These are phyloP conservation scores for Coriolopsis trogii DNA, from an alignment of 1,284 basidiomycete genomes.

Conservation along the genomic window DNA sequence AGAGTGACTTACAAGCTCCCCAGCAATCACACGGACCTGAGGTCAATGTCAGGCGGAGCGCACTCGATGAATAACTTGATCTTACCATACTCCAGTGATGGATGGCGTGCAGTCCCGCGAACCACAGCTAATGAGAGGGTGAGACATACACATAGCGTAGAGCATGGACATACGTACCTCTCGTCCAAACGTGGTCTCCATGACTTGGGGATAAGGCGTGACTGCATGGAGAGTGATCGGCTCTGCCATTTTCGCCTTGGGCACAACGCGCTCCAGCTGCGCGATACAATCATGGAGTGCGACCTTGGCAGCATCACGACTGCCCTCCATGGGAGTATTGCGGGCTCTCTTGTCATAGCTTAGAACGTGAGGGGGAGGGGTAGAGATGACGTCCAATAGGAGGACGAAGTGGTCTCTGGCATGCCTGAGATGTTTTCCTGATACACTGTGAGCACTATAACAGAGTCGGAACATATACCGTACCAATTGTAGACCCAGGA, in stretches of 20 bases:
- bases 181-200: constrained; percentile 78
- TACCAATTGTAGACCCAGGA: constrained; percentile 84
- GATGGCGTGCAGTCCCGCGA: constrained; percentile 79
- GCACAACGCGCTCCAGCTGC: constrained; percentile 56
- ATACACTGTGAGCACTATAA: neutral
- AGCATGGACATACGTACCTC: constrained; percentile 56
- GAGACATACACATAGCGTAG: neutral
- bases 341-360: constrained; percentile 77
- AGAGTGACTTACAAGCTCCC: constrained; percentile 62
- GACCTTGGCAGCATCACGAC: constrained; percentile 56
- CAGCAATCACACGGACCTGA: constrained; percentile 78
- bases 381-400: constrained; percentile 57
- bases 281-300: constrained; percentile 60
- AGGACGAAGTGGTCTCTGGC: constrained; percentile 79
- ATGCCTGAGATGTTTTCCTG: constrained; percentile 83
- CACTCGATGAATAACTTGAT: neutral
- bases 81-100: constrained; percentile 86
- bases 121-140: constrained; percentile 71
- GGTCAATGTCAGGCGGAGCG: neutral
- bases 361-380: constrained; percentile 54
- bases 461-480: neutral
- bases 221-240: constrained; percentile 73
- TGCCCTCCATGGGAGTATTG: constrained; percentile 82
- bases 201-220: constrained; percentile 73
- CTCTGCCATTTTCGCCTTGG: constrained; percentile 50